phyloP scores from a whole-genome alignment of 495 filamentous ascomycete genomes.

The Aspergillus cavernicola region DNA sequence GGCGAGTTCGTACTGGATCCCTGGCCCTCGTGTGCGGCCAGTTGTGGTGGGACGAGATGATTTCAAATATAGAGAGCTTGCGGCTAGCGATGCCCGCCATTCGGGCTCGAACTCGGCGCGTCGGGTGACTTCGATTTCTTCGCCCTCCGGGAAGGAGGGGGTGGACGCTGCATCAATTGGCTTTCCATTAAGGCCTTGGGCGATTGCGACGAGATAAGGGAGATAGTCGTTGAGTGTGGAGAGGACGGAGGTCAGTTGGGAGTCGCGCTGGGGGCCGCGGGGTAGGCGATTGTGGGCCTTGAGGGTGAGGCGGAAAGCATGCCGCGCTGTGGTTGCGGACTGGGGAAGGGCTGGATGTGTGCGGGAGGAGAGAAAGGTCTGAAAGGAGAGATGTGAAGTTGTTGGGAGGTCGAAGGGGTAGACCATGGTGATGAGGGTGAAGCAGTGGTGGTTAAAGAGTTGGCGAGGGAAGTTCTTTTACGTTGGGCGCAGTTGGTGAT shows the following conservation, averaged over 20 bases:
- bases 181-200: constrained; percentile 58
- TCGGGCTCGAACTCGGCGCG: constrained; percentile 57
- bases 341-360: constrained; percentile 83
- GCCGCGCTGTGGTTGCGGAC: constrained; percentile 70
- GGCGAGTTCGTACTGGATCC: constrained; percentile 77
- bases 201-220: constrained; percentile 72
- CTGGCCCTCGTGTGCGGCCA: constrained; percentile 58
- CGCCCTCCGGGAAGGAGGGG: constrained; percentile 24
- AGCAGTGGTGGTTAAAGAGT: constrained; percentile 14
- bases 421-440: constrained; percentile 59
- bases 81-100: constrained; percentile 79
- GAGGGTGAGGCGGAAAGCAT: constrained; percentile 68
- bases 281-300: constrained; percentile 81
- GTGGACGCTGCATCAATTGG: constrained; percentile 15
- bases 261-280: constrained; percentile 52
- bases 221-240: constrained; percentile 68
- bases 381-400: constrained; percentile 77
- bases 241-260: constrained; percentile 63
- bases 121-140: constrained; percentile 61
- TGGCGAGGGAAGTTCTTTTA: constrained; percentile 2
- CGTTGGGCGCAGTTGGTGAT: constrained; percentile 1
- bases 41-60: constrained; percentile 43
- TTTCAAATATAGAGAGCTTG: constrained; percentile 30
- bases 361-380: constrained; percentile 61
- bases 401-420: constrained; percentile 81